These are phyloP conservation scores for Fusarium mundagurra DNA, from an alignment of 2,329 filamentous ascomycete species.

Conservation along the genomic window DNA sequence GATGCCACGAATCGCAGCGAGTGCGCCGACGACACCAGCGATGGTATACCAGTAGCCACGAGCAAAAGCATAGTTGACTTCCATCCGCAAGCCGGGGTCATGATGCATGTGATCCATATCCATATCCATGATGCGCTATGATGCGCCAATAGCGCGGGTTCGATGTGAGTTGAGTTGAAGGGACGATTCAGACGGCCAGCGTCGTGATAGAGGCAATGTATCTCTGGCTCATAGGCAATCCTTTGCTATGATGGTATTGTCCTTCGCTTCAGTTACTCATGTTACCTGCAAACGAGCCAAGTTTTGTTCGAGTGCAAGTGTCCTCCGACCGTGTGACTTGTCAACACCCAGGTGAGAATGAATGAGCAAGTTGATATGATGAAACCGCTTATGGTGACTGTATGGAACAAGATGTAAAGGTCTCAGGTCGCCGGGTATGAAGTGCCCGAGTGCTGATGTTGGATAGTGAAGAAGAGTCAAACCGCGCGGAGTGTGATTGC, in stretches of 20 bases:
- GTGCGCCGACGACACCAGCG: constrained; percentile 57
- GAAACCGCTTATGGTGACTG: not conserved
- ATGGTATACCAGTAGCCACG: constrained; percentile 69
- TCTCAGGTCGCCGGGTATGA: not conserved
- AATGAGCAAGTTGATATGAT: constrained; percentile 34
- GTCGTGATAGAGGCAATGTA: not conserved
- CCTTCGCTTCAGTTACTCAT: constrained; percentile 2
- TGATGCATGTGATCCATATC: constrained; percentile 44
- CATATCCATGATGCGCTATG: constrained; percentile 47
- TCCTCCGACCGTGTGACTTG: not conserved
- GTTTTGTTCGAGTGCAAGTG: not conserved
- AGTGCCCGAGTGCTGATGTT: not conserved
- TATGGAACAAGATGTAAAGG: not conserved
- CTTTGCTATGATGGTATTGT: not conserved
- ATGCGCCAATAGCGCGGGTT: not conserved
- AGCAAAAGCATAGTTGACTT: constrained; percentile 61
- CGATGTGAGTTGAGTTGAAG: not conserved
- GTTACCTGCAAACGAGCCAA: not conserved
- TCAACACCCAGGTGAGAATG: constrained; percentile 1
- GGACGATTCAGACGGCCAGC: constrained; percentile 1
- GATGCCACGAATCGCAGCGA: constrained; percentile 54
- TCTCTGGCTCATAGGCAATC: not conserved
- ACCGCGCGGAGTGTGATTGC: not conserved
- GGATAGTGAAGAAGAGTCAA: constrained; percentile 4
- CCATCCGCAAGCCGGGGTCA: constrained; percentile 49